Evolutionary conservation across 345 rosid genomes (phyloP).

Genomic region (Hypericum perforatum): DNA sequence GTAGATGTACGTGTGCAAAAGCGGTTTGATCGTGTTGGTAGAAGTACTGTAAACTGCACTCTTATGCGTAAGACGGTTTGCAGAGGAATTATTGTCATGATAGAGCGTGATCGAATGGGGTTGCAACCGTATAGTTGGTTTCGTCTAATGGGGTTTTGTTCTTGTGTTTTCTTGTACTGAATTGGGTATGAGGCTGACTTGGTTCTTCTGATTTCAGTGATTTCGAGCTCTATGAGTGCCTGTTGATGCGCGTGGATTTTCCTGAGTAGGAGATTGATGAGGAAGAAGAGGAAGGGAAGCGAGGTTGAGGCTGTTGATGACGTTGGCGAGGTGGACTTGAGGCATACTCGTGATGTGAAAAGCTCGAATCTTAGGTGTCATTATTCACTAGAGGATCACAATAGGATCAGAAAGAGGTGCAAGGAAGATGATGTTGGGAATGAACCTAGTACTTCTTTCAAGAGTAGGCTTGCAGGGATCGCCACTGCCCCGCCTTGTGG

Average conservation of each 20-base stretch:
- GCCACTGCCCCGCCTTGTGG: constrained; percentile 97
- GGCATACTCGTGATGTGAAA: constrained; percentile 24
- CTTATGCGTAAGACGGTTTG: too few species aligned
- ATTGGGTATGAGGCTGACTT: too few species aligned
- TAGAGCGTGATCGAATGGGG: too few species aligned
- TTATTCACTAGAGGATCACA: constrained; percentile 66
- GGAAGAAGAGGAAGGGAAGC: constrained; percentile 93
- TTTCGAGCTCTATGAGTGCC: not conserved
- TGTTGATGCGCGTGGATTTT: not conserved
- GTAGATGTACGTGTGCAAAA: too few species aligned
- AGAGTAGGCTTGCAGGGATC: constrained; percentile 69
- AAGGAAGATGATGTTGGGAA: constrained; percentile 45
- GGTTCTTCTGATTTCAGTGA: not conserved
- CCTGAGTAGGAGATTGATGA: constrained; percentile 44
- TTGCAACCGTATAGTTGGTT: too few species aligned
- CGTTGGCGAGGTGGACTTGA: constrained; percentile 20
- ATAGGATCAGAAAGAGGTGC: constrained; percentile 65
- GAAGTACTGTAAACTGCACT: too few species aligned
- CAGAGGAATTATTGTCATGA: too few species aligned
- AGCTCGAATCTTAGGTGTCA: constrained; percentile 54
- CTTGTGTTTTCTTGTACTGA: too few species aligned
- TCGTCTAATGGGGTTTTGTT: too few species aligned
- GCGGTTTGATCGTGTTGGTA: too few species aligned
- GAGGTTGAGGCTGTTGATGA: constrained; percentile 39
- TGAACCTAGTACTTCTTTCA: constrained; percentile 46